phyloP scores from a whole-genome alignment of 2,329 filamentous ascomycete species.

The Onygenales sp. region DNA sequence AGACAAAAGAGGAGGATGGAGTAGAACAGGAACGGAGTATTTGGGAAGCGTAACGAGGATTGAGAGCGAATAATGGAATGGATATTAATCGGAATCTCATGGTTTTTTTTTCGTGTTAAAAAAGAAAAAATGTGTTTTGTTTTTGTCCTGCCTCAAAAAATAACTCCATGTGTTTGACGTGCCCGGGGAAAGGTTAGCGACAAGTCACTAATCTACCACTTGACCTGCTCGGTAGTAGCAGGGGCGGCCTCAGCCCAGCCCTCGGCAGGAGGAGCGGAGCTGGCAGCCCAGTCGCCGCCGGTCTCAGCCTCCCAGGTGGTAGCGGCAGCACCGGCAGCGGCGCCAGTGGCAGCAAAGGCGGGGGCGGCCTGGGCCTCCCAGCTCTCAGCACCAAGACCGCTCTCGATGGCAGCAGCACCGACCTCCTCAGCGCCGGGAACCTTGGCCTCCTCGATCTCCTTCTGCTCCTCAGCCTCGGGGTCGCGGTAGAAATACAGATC shows the following conservation, averaged over 20 bases:
- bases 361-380: slow-evolving; percentile 67
- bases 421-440: slow-evolving; percentile 75
- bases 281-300: slow-evolving; percentile 43
- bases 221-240: slow-evolving; percentile 28
- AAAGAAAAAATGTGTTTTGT: not conserved
- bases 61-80: not conserved
- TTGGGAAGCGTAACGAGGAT: not conserved
- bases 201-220: slow-evolving; percentile 27
- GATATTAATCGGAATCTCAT: not conserved
- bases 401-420: slow-evolving; percentile 66
- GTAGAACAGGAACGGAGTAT: not conserved
- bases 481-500: slow-evolving; percentile 99
- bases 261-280: slow-evolving; percentile 34
- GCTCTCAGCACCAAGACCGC: slow-evolving; percentile 66
- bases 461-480: slow-evolving; percentile 98
- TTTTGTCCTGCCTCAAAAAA: not conserved
- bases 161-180: not conserved
- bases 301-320: slow-evolving; percentile 53
- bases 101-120: not conserved
- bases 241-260: slow-evolving; percentile 17
- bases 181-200: not conserved
- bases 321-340: slow-evolving; percentile 54
- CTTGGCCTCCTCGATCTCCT: slow-evolving; percentile 84
- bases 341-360: slow-evolving; percentile 54
- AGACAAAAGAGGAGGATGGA: not conserved